These are phyloP conservation scores for Trichosporon sp. DNA, from an alignment of 1,284 basidiomycete genomes.

Conservation along the genomic window DNA sequence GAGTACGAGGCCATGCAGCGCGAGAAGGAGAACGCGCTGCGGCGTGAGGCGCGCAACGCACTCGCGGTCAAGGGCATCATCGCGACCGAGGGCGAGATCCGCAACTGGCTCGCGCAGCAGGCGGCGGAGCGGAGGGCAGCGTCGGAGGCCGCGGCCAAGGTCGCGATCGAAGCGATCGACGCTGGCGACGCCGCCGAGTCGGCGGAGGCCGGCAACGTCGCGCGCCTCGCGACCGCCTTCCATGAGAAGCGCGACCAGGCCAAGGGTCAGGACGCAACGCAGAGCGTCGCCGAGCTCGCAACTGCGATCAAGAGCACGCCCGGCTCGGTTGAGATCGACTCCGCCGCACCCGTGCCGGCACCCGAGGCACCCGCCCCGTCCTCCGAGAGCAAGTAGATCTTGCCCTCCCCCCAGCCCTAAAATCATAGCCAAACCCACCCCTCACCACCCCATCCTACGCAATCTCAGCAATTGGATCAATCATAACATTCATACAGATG, in stretches of 20 bases:
- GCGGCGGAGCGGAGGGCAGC: slow-evolving; percentile 32
- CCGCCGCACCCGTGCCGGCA: not conserved
- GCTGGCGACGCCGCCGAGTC: not conserved
- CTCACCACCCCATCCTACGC: not conserved
- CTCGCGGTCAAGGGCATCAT: slow-evolving; percentile 63
- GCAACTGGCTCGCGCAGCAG: slow-evolving; percentile 64
- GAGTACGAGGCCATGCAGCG: slow-evolving; percentile 65
- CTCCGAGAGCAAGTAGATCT: not conserved
- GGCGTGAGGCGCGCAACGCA: slow-evolving; percentile 68
- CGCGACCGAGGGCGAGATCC: slow-evolving; percentile 75
- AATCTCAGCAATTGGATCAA: not conserved
- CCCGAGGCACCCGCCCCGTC: not conserved
- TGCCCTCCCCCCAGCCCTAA: not conserved
- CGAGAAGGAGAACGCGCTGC: slow-evolving; percentile 62
- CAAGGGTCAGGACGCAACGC: not conserved
- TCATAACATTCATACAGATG: not conserved
- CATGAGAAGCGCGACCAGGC: not conserved
- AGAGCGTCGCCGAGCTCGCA: not conserved
- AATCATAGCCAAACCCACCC: no score
- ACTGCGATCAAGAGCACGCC: not conserved
- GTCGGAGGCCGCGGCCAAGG: slow-evolving; percentile 16
- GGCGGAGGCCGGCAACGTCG: slow-evolving; percentile 12
- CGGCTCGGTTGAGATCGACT: not conserved
- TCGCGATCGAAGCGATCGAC: slow-evolving; percentile 13
- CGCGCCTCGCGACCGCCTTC: slow-evolving; percentile 3